Conservation (phyloP, 1,284 basidiomycete genomes). For the Agaricales sp. region DNA sequence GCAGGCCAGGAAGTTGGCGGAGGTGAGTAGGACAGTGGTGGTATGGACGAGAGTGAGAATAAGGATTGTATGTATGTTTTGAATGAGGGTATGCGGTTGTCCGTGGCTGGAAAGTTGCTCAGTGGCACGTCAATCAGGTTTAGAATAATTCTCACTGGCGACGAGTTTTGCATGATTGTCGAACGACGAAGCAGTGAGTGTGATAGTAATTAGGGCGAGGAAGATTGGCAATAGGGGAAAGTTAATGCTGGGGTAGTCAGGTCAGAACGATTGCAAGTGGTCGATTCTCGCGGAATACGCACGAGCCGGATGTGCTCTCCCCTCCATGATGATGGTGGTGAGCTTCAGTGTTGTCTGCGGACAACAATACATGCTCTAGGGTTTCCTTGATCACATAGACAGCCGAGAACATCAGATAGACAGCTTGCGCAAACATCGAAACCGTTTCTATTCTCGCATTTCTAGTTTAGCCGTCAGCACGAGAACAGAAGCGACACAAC, state of each 20-base stretch:
- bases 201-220: not conserved
- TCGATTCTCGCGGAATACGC: not conserved
- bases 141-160: conserved; percentile 36
- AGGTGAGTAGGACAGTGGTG: conserved; percentile 22
- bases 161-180: conserved; percentile 63
- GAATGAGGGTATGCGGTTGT: conserved; percentile 43
- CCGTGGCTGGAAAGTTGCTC: conserved; percentile 27
- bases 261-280: not conserved
- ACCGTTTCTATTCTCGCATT: conserved; percentile 69
- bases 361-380: conserved; percentile 72
- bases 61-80: conserved; percentile 32
- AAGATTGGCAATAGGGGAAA: conserved; percentile 44
- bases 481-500: not conserved
- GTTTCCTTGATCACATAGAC: conserved; percentile 94
- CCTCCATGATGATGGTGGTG: conserved; percentile 54
- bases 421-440: conserved; percentile 77
- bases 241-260: conserved; percentile 37
- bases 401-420: conserved; percentile 85
- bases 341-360: conserved; percentile 30
- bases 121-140: conserved; percentile 2
- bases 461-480: conserved; percentile 29
- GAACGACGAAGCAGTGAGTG: conserved; percentile 38
- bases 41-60: conserved; percentile 23
- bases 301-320: conserved; percentile 15
- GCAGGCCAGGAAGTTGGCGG: conserved; percentile 25